Evolutionary conservation across 192 early-diverging fungal genomes (phyloP).

Genomic region (Anaeromyces robustus): DNA sequence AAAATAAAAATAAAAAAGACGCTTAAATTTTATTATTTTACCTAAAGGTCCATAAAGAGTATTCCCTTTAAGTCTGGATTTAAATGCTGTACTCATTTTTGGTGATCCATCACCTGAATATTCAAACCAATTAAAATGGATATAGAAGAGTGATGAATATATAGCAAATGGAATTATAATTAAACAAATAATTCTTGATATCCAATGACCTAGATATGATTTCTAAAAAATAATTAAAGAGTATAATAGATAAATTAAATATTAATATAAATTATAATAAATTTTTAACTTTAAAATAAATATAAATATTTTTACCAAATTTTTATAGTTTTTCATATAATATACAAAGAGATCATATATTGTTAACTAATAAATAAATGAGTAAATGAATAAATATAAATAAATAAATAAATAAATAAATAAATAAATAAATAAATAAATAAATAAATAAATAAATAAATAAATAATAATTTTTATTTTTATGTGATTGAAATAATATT

Average conservation of each 20-base stretch:
- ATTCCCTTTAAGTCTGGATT: background rate
- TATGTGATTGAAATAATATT: background rate
- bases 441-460: too few relatives aligned
- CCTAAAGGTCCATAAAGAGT: background rate
- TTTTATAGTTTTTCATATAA: background rate
- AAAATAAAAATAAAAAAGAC: too few relatives aligned
- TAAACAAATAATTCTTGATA: background rate
- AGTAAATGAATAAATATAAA: too few relatives aligned
- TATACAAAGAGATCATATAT: background rate
- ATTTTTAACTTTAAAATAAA: too few relatives aligned
- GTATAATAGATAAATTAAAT: too few relatives aligned
- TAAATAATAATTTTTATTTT: too few relatives aligned
- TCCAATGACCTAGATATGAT: background rate
- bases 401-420: too few relatives aligned
- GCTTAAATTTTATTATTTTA: background rate
- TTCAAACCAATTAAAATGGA: background rate
- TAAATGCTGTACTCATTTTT: background rate
- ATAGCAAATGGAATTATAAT: background rate
- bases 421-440: too few relatives aligned
- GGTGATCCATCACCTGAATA: background rate
- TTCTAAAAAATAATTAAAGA: background rate
- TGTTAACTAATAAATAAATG: background rate
- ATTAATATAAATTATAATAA: too few relatives aligned
- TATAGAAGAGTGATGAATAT: background rate
- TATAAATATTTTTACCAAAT: too few relatives aligned